phyloP scores from a whole-genome alignment of 441 rosid genomes.

The Gossypium davidsonii region DNA sequence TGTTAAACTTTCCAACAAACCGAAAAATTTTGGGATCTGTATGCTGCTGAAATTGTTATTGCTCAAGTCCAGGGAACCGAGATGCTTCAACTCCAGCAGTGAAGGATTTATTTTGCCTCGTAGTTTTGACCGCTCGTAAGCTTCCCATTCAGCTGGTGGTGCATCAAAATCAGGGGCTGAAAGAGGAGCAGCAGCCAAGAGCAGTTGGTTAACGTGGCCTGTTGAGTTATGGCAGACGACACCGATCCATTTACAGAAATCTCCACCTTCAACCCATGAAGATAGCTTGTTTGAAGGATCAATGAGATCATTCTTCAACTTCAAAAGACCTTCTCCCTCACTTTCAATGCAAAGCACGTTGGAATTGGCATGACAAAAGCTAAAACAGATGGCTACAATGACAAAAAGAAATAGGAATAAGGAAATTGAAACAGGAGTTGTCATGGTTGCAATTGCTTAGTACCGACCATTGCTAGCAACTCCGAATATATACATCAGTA shows the following conservation, averaged over 20 bases:
- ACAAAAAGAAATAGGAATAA: not conserved
- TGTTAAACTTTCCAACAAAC: not conserved
- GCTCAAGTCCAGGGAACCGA: too few relatives aligned
- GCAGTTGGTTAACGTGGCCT: constrained; percentile 1
- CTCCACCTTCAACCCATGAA: too few relatives aligned
- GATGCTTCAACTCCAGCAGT: too few relatives aligned
- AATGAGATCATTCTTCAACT: too few relatives aligned
- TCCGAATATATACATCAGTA: not conserved
- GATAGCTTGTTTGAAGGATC: too few relatives aligned
- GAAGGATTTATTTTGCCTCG: too few relatives aligned
- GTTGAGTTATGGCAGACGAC: not conserved
- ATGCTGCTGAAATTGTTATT: too few relatives aligned
- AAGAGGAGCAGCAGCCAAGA: not conserved
- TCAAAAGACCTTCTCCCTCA: not conserved
- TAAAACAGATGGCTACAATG: not conserved
- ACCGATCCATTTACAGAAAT: too few relatives aligned
- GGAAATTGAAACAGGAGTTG: not conserved
- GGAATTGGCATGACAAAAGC: not conserved
- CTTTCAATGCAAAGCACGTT: not conserved
- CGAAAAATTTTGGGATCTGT: not conserved
- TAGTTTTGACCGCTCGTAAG: too few relatives aligned
- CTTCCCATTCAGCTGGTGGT: too few relatives aligned
- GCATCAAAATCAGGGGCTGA: too few relatives aligned
- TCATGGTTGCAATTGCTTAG: not conserved
- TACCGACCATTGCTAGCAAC: not conserved